Evolutionary conservation across 805 yeast genomes (phyloP).

Genomic region (Trichomonascus vanleenenianus): DNA sequence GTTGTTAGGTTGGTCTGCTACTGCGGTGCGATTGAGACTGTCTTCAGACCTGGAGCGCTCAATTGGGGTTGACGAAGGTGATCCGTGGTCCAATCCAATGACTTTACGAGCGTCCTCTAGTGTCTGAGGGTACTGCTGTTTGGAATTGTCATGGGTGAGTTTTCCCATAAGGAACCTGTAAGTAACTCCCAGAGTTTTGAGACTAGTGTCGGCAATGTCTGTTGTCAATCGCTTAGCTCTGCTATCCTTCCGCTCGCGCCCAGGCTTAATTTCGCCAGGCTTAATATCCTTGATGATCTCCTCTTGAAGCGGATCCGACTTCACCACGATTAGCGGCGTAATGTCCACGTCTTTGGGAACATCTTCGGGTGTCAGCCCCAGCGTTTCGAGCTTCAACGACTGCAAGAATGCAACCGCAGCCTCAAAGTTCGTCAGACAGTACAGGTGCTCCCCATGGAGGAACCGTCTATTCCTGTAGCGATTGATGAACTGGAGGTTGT

Average conservation of each 20-base stretch:
- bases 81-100: slow-evolving; percentile 14
- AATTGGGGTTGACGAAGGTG: slow-evolving; percentile 1
- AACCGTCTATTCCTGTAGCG: slow-evolving; percentile 31
- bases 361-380: slow-evolving; percentile 25
- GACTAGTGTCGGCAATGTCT: slow-evolving; percentile 25
- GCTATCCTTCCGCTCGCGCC: neutral
- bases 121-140: slow-evolving; percentile 16
- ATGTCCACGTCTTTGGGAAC: slow-evolving; percentile 13
- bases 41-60: slow-evolving; percentile 7
- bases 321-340: slow-evolving; percentile 11
- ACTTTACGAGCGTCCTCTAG: slow-evolving; percentile 20
- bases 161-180: slow-evolving; percentile 26
- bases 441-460: slow-evolving; percentile 32
- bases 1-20: neutral
- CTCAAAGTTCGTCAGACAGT: slow-evolving; percentile 37
- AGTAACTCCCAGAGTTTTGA: slow-evolving; percentile 28
- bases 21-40: neutral
- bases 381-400: slow-evolving; percentile 25
- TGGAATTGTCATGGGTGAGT: slow-evolving; percentile 13
- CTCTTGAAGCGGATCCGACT: neutral
- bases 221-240: slow-evolving; percentile 7
- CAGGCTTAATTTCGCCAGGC: neutral
- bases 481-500: slow-evolving; percentile 31
- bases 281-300: neutral
- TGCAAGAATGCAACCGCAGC: slow-evolving; percentile 35